Evolutionary conservation across 148 eudicot genomes (phyloP).

Genomic region (Amaranthus palmeri): DNA sequence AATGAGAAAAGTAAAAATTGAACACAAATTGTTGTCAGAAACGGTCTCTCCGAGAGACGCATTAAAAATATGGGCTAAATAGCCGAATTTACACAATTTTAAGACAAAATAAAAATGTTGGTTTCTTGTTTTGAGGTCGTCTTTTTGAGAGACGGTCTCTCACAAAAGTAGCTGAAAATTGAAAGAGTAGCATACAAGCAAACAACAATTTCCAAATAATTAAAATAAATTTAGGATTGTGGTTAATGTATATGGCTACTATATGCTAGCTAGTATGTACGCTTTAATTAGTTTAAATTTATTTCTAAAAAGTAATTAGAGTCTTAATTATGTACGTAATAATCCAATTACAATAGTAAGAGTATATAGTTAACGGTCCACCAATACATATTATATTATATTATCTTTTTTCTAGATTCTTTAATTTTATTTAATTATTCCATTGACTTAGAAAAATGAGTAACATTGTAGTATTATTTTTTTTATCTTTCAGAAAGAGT

Average conservation of each 20-base stretch:
- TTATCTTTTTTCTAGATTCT: background rate
- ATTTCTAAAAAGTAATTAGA: too few relatives aligned
- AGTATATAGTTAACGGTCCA: slow-evolving; percentile 20
- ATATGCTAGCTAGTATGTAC: too few relatives aligned
- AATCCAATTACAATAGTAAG: background rate
- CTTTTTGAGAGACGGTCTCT: too few relatives aligned
- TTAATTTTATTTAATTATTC: background rate
- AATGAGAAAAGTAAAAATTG: too few relatives aligned
- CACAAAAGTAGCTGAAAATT: too few relatives aligned
- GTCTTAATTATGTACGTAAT: background rate
- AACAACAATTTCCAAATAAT: slow-evolving; percentile 15
- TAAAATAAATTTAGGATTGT: slow-evolving; percentile 13
- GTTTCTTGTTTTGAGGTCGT: too few relatives aligned
- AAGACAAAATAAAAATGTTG: too few relatives aligned
- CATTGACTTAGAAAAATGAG: slow-evolving; percentile 17
- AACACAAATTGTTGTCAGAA: too few relatives aligned
- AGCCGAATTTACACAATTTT: too few relatives aligned
- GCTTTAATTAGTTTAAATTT: too few relatives aligned
- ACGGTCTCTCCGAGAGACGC: too few relatives aligned
- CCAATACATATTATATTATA: slow-evolving; percentile 4
- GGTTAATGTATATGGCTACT: background rate
- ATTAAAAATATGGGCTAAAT: too few relatives aligned
- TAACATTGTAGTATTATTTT: background rate
- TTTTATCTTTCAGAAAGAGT: slow-evolving; percentile 14
- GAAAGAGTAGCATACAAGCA: slow-evolving; percentile 6